Evolutionary conservation across 352 stramenopile genomes (phyloP).

Genomic region (Globisporangium canariense): DNA sequence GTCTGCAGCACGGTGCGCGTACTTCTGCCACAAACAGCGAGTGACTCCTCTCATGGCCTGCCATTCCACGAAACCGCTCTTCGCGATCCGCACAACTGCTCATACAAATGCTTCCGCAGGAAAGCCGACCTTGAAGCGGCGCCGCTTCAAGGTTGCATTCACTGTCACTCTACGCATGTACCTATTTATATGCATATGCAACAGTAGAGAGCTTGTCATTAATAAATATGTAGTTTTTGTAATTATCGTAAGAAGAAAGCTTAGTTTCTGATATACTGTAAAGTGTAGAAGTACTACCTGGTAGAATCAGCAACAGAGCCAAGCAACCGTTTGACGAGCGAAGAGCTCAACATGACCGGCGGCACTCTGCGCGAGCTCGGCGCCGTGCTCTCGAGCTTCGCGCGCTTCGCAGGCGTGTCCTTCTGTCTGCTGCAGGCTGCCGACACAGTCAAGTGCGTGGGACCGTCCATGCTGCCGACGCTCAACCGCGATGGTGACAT

Average conservation of each 20-base stretch:
- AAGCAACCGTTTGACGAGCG: neutral
- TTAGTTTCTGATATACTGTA: too few relatives aligned
- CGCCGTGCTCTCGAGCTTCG: slow-evolving; percentile 59
- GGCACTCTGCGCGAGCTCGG: slow-evolving; percentile 36
- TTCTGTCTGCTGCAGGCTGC: slow-evolving; percentile 68
- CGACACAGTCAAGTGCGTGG: slow-evolving; percentile 86
- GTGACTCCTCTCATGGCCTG: neutral
- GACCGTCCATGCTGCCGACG: slow-evolving; percentile 89
- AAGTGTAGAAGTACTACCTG: too few relatives aligned
- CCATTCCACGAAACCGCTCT: slow-evolving; percentile 3
- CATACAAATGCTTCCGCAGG: too few relatives aligned
- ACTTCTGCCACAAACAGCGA: neutral
- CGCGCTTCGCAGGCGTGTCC: slow-evolving; percentile 66
- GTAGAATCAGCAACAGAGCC: neutral
- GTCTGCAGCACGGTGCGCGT: neutral
- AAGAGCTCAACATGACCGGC: slow-evolving; percentile 6
- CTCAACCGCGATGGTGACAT: slow-evolving; percentile 89
- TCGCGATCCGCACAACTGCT: neutral
- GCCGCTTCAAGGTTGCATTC: neutral
- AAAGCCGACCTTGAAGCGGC: neutral
- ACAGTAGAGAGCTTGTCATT: neutral
- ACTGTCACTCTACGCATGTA: neutral
- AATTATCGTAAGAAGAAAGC: too few relatives aligned
- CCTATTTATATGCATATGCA: neutral
- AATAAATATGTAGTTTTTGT: too few relatives aligned